A percentile compares a stretch with the other conserved stretches of the same genome.
phyloP scores from a whole-genome alignment of 1,284 basidiomycete species.

The Pyrrhoderma lamaoense region DNA sequence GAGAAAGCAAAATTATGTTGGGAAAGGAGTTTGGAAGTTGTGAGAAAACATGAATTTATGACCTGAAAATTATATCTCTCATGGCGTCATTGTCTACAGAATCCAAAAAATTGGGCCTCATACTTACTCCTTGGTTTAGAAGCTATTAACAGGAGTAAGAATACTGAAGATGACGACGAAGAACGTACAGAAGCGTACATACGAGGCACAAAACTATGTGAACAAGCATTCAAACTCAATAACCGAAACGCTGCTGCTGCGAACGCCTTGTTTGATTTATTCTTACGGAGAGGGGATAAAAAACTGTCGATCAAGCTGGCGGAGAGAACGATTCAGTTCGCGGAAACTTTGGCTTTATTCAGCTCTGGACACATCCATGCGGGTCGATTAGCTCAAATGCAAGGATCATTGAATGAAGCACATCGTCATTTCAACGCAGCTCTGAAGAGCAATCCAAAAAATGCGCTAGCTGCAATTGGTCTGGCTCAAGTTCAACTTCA shows the following conservation, averaged over 20 bases:
- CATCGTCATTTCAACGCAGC: conserved; percentile 72
- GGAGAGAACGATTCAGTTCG: conserved; percentile 87
- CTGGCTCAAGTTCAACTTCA: conserved; percentile 81
- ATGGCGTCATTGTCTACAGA: conserved; percentile 38
- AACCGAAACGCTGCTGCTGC: conserved; percentile 71
- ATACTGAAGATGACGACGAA: conserved; percentile 47
- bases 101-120: conserved; percentile 70
- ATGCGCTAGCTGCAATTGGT: conserved; percentile 74
- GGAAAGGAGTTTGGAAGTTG: conserved; percentile 78
- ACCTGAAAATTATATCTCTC: conserved; percentile 10
- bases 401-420: conserved; percentile 54
- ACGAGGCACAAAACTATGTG: conserved; percentile 59
- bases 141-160: conserved; percentile 75
- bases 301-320: conserved; percentile 66
- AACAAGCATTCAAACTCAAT: conserved; percentile 70
- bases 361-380: conserved; percentile 76
- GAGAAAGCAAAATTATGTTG: conserved; percentile 78
- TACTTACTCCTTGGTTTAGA: conserved; percentile 79
- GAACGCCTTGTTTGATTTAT: conserved; percentile 69
- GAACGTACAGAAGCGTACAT: conserved; percentile 43
- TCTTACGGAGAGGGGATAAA: conserved; percentile 59
- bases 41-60: conserved; percentile 33
- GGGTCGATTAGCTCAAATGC: conserved; percentile 71
- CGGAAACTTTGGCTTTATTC: conserved; percentile 74
- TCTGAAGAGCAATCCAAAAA: conserved; percentile 64